A percentile compares a stretch with the other conserved stretches of the same genome.
Evolutionary conservation across 148 eudicot species (phyloP).

Genomic region (Persicaria tinctoria): DNA sequence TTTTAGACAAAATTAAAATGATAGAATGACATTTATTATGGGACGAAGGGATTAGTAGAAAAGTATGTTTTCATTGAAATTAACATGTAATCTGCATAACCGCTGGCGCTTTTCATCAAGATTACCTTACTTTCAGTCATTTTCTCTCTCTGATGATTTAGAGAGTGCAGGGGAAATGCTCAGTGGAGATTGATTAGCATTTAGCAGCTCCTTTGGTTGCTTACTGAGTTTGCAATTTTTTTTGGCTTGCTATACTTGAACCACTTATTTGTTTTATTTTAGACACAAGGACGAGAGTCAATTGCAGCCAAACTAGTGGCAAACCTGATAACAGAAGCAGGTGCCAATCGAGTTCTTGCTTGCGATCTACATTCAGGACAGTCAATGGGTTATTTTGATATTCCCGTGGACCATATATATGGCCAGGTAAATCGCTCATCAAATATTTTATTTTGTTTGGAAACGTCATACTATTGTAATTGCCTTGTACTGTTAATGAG

Average conservation of each 20-base stretch:
- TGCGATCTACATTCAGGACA: constrained; percentile 72
- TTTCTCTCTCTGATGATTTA: not conserved
- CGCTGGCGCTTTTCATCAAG: not conserved
- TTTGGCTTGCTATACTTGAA: not conserved
- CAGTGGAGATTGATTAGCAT: not conserved
- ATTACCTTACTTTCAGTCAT: not conserved
- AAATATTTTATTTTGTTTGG: not conserved
- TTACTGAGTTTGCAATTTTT: not conserved
- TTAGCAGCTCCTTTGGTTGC: not conserved
- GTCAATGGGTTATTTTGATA: constrained; percentile 73
- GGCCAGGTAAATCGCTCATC: constrained; percentile 35
- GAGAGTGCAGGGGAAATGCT: not conserved
- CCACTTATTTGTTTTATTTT: constrained; percentile 13
- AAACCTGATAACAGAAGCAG: constrained; percentile 53
- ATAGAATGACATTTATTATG: no score
- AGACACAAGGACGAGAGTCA: constrained; percentile 69
- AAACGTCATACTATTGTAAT: not conserved
- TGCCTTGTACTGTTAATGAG: constrained; percentile 1
- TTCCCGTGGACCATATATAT: constrained; percentile 61
- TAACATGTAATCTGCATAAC: not conserved
- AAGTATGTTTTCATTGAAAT: not conserved
- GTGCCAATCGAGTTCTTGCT: constrained; percentile 62
- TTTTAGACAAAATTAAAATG: no score
- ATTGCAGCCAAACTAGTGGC: constrained; percentile 60
- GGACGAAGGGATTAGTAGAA: not conserved